These are phyloP conservation scores for Rubia yunnanensis DNA, from an alignment of 257 asterid species.

Conservation along the genomic window DNA sequence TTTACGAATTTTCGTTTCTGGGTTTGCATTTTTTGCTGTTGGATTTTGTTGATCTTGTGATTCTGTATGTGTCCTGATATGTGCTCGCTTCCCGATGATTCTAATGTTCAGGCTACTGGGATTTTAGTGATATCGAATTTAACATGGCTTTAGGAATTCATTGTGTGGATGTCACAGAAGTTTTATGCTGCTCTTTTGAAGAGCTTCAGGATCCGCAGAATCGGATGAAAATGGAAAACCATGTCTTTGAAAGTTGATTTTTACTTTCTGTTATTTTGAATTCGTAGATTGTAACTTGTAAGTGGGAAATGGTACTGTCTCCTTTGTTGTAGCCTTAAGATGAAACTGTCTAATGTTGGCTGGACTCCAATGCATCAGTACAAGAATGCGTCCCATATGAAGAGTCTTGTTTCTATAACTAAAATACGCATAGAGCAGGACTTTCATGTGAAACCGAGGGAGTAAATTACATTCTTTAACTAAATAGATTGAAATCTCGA, in stretches of 20 bases:
- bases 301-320: not conserved
- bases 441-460: too few species aligned
- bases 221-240: not conserved
- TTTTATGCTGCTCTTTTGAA: not conserved
- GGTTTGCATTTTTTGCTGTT: not conserved
- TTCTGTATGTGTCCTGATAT: not conserved
- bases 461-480: not conserved
- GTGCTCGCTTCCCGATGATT: not conserved
- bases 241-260: not conserved
- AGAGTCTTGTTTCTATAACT: not conserved
- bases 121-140: not conserved
- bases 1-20: not conserved
- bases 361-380: not conserved
- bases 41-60: not conserved
- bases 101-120: not conserved
- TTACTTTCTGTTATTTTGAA: not conserved
- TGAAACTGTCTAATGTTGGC: not conserved
- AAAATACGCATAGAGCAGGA: too few species aligned
- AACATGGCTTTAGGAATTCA: not conserved
- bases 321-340: not conserved
- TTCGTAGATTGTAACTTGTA: not conserved
- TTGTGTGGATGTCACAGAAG: not conserved
- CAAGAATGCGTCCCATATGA: not conserved
- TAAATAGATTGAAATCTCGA: not conserved
- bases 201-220: not conserved